Base-by-base conservation (phyloP, 2,329 filamentous ascomycete species). In the Diaporthe batatas region DNA sequence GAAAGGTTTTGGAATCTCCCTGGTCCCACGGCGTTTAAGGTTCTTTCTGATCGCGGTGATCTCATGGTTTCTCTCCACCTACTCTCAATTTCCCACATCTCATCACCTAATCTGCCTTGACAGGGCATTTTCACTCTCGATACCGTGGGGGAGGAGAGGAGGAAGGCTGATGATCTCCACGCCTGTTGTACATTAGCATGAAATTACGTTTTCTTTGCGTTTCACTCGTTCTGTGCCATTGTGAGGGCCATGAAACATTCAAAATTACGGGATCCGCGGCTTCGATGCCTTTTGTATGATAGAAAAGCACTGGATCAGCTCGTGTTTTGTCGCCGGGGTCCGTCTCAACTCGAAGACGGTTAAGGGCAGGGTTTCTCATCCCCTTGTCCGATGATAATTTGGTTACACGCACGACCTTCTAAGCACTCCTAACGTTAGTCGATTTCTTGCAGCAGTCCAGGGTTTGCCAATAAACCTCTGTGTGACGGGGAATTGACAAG, bases 161-260 rank as follows among this genome's bases (percentile, higher is more conserved):
- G 32, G 14, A 49, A 39, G 47, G n/a, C 25, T 12, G 16, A 36
- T 23, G 16, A 29, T 29, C 29, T 23, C 36, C 21, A 42, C 14
- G 47, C 62, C 62, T 70, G 55, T 70, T 70, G 68, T 70, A 70
- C 68, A 70, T 39, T 58, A 70, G 55, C 21, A 62, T 58, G 57
- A 47, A n/a, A 53, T 29, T 39, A 16, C 47, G 55, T 32, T 54
- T 54, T 25, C 42, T 21, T 39, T 53, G 3, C 62, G 21, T 25
- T 14, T 23, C 62, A 67, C 29, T 67, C 51, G 62, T 53, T 67
- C 21, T 34, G 23, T 25, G 36, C n/a, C 36, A 29, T 32, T 53
- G 55, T 32, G 34, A 34, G 23, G n/a, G 5, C 36, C 34, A 16
- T 53, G 14, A 32, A 42, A 36, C 2, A 51, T 54, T 12, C 44